Evolutionary conservation across 2,329 filamentous ascomycete genomes (phyloP).

Genomic region (Leptosphaerulina australis): DNA sequence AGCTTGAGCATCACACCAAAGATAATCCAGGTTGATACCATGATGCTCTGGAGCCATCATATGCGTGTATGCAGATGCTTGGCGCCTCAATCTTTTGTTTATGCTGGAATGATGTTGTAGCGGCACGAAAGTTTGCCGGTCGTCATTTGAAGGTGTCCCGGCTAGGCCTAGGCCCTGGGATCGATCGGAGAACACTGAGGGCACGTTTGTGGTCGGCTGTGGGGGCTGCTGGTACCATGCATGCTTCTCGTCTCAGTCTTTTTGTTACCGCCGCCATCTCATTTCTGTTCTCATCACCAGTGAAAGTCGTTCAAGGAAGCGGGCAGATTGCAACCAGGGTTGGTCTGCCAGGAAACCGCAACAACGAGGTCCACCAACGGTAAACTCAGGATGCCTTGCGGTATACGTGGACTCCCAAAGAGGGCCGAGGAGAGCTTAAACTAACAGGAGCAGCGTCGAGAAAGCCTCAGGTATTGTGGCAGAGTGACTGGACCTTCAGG

Average conservation of each 20-base stretch:
- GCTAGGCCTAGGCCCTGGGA: not conserved
- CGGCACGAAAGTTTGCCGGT: not conserved
- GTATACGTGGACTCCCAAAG: not conserved
- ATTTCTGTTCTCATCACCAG: not conserved
- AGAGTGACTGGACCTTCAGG: not conserved
- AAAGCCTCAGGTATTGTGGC: too few species aligned
- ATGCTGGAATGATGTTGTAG: too few species aligned
- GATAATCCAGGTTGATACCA: not conserved
- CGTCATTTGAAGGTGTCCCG: not conserved
- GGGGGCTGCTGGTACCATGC: not conserved
- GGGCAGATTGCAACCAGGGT: not conserved
- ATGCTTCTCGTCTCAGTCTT: not conserved
- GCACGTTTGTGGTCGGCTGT: not conserved
- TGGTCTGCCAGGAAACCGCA: not conserved
- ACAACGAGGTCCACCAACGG: not conserved
- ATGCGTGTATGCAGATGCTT: not conserved
- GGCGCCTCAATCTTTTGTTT: too few species aligned
- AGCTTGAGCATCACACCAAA: not conserved
- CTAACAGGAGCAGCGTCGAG: not conserved
- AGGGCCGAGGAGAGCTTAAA: too few species aligned
- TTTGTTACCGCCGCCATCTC: not conserved
- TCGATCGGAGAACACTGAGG: not conserved
- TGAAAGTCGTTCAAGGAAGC: not conserved
- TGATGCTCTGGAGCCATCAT: not conserved
- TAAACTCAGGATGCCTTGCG: not conserved